These are phyloP conservation scores for Penicillium digitatum DNA, from an alignment of 2,329 filamentous ascomycete species.

Conservation along the genomic window DNA sequence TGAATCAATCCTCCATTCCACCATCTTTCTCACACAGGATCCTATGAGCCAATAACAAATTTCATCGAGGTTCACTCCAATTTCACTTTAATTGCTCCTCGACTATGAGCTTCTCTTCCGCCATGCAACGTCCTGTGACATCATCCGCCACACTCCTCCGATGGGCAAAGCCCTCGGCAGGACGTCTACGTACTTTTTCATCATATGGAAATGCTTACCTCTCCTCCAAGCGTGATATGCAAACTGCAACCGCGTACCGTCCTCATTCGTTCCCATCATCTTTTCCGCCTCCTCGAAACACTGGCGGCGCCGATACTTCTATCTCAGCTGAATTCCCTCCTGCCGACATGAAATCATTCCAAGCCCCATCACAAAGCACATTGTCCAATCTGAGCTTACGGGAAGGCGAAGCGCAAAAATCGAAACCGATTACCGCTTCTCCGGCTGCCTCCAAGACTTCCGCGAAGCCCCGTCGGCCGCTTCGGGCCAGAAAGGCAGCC, in stretches of 20 bases:
- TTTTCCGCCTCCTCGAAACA: slow-evolving; percentile 56
- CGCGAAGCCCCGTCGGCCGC: slow-evolving; percentile 60
- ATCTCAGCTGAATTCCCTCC: slow-evolving; percentile 53
- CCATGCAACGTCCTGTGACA: slow-evolving; percentile 42
- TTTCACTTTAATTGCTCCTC: slow-evolving; percentile 1
- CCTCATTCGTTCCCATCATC: slow-evolving; percentile 56
- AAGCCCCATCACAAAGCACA: slow-evolving; percentile 35
- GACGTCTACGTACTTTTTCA: slow-evolving; percentile 47
- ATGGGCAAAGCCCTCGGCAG: slow-evolving; percentile 37
- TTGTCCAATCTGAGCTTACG: slow-evolving; percentile 47
- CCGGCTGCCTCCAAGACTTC: slow-evolving; percentile 39
- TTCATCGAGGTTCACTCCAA: not conserved
- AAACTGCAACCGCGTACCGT: slow-evolving; percentile 62
- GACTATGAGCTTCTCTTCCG: slow-evolving; percentile 41
- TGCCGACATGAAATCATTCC: slow-evolving; percentile 49
- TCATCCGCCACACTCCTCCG: slow-evolving; percentile 45
- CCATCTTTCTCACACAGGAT: slow-evolving; percentile 7
- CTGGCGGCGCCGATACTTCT: slow-evolving; percentile 57
- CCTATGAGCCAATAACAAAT: slow-evolving; percentile 18
- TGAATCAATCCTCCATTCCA: slow-evolving; percentile 7
- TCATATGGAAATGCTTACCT: slow-evolving; percentile 42
- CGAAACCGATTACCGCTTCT: slow-evolving; percentile 48
- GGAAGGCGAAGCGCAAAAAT: slow-evolving; percentile 65
- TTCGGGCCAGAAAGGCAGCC: slow-evolving; percentile 81
- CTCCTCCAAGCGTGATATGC: slow-evolving; percentile 59